Evolutionary conservation across 2,329 filamentous ascomycete genomes (phyloP).

Genomic region (Sordariomycetes sp.): DNA sequence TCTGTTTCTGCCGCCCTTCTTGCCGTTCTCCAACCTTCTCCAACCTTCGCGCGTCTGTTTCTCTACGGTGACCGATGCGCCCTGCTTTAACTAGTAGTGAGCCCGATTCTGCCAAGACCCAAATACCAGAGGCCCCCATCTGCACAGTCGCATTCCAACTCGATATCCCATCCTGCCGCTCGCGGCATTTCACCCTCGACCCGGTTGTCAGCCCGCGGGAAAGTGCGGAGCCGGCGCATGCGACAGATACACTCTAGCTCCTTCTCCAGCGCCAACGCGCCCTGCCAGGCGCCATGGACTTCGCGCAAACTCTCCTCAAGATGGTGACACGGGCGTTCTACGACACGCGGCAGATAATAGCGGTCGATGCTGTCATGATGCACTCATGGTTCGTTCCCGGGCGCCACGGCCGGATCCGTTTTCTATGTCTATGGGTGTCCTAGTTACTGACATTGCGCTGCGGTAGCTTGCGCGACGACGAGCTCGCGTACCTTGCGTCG

Average conservation of each 20-base stretch:
- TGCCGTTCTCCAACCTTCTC: no score
- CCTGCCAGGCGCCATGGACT: constrained; percentile 29
- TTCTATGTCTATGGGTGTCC: background rate
- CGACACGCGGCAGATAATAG: constrained; percentile 70
- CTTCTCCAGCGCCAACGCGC: background rate
- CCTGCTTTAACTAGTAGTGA: no score
- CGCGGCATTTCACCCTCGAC: background rate
- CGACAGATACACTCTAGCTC: background rate
- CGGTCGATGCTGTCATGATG: constrained; percentile 76
- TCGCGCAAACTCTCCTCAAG: constrained; percentile 69
- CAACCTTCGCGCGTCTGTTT: no score
- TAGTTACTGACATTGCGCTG: constrained; percentile 51
- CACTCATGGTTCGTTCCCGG: constrained; percentile 57
- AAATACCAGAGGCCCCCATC: no score
- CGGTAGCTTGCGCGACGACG: constrained; percentile 74
- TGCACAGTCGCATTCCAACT: no score
- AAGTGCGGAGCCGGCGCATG: background rate
- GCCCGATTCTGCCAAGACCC: no score
- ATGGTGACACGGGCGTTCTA: constrained; percentile 82
- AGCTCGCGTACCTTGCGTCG: constrained; percentile 75
- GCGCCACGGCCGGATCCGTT: background rate
- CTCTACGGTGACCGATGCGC: no score
- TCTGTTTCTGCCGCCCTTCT: no score
- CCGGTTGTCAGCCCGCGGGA: background rate
- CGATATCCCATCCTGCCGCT: no score